Base-by-base conservation (phyloP, 768 basidiomycete species). In the Trametes gibbosa region DNA sequence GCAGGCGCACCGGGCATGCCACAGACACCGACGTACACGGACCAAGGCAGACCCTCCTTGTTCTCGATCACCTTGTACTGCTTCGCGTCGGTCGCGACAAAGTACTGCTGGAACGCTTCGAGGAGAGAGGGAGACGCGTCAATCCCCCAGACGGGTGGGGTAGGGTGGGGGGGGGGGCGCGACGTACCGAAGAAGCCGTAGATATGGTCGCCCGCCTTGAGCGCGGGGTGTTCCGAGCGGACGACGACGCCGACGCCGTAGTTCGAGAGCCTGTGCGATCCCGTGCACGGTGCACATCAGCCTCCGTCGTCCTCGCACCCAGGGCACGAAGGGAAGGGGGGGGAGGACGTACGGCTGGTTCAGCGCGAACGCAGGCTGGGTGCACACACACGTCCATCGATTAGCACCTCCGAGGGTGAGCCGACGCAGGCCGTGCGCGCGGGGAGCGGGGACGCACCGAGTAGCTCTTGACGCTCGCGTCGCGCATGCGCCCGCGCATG, bases 31-130 rank as follows among this genome's bases (percentile, higher is more conserved):
- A 82, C 66, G 62, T 77, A 82, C 0, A 70, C 70, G 0, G 76
- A 74, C 80, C 79, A 83, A 0, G 82, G 81, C 4, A 84, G 66
- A 5, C 75, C 73, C 32, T 76, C 63, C 53, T 75, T 69, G 61
- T 82, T 81, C 37, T 77, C 57, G 40, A 82, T 56, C 6, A 77
- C 59, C 3, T 47, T 37, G 46, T 52, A 46, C 5, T n/a, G 16
- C 29, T 42, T 19, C 40, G 50, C 71, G 63, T 10, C 58, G 56
- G 1, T 53, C 42, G 12, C 72, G 53, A 82, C 58, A 47, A 56
- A 65, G 58, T 81, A 84, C 63, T 82, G 71, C 43, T 74, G 68
- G 68, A 77, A 77, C 5, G 67, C 79, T 78, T 23, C 5, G 9
- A 17, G 16, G 23, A n/a, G 17, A 32, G n/a, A n/a, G n/a, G n/a